Base-by-base conservation (phyloP, 192 early-diverging fungal species). In the Linnemannia elongata region DNA sequence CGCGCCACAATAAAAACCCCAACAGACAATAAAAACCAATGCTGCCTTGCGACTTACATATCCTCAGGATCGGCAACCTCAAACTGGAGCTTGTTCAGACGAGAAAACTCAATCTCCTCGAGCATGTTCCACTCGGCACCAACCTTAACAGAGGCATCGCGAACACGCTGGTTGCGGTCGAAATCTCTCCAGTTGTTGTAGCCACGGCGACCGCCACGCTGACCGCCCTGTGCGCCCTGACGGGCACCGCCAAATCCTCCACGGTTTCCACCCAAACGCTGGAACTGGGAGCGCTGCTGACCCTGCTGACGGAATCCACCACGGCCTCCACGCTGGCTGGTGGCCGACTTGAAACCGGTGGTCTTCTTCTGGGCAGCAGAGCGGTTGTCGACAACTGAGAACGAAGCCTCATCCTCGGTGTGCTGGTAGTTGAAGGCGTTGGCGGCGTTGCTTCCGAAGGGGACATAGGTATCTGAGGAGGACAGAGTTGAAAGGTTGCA, bases 41-140 rank as follows among this genome's bases (percentile, higher is more conserved):
- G 66, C 17, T 68, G 41, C 8, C 33, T 24, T 24, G 13, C n/a
- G 36, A 93, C 93, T 68, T 93, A 97, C 92, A 97, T 83, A 82
- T 97, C 97, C 54, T 92, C 91, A n/a, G 94, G 91, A n/a, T 94
- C 93, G 18, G 93, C 92, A 33, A 95, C 93, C 68, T 93, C 92
- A 79, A 94, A 98, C 88, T 92, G 95, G 63, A 98, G 93, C 83
- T 96, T 96, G 76, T 90, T 90, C 90, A 99, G 89, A 33, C 97
- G 94, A 73, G 87, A 93, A 81, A 99, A 98, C 86, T 99, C 97
- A 78, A 98, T 95, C 88, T 99, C 98, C 83, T 98, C 97, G 78
- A 97, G 90, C 38, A 98, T 92, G 81, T 91, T 94, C 98, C 98
- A 99, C 70, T 98, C 96, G 68, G 92, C 91, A 0, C 94, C 94